Conservation (phyloP, 345 rosid genomes). For the Clausena lansium region DNA sequence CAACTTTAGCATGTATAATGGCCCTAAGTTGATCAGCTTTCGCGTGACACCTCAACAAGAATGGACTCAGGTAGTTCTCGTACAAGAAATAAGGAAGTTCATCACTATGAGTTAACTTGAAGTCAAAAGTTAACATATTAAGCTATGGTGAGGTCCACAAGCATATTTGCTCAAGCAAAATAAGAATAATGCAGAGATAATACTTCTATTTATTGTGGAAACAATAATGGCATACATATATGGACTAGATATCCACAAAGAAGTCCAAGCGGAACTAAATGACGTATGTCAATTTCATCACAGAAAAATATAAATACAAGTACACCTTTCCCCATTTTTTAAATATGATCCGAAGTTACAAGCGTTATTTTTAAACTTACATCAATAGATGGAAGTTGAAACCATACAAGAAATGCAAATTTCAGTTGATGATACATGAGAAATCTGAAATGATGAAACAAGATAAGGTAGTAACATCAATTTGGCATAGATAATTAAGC, state of each 20-base stretch:
- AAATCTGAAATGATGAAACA: slow-evolving; percentile 36
- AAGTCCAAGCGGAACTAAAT: too few relatives aligned
- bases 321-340: background rate
- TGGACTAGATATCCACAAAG: too few relatives aligned
- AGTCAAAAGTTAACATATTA: background rate
- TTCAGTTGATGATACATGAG: slow-evolving; percentile 65
- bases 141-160: too few relatives aligned
- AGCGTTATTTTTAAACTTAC: slow-evolving; percentile 23
- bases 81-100: slow-evolving; percentile 22
- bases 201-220: too few relatives aligned
- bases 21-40: slow-evolving; percentile 45
- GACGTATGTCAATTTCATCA: background rate
- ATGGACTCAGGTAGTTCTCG: slow-evolving; percentile 56
- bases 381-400: slow-evolving; percentile 43
- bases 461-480: background rate
- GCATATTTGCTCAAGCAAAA: too few relatives aligned
- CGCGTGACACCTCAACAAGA: slow-evolving; percentile 56
- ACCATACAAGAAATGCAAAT: slow-evolving; percentile 72
- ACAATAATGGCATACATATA: too few relatives aligned
- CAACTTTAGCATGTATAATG: slow-evolving; percentile 44
- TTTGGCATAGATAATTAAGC: background rate
- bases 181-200: too few relatives aligned
- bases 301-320: background rate
- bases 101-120: background rate
- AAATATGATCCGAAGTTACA: background rate